Base-by-base conservation (phyloP, 2,329 filamentous ascomycete species). In the Ophiostoma montium region DNA sequence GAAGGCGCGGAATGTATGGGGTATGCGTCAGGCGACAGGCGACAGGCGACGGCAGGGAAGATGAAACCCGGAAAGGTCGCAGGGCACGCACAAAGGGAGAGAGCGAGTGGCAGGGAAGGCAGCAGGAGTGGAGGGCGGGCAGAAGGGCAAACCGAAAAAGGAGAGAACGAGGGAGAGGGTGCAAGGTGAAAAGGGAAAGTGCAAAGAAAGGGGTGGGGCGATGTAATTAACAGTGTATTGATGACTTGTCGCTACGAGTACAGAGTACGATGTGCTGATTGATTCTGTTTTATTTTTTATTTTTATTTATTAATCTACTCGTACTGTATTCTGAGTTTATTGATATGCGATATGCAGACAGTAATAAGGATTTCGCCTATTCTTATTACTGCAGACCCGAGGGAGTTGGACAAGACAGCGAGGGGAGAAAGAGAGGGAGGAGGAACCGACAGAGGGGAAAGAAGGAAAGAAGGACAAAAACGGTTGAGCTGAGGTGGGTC, bases 1-100 rank as follows among this genome's bases (percentile, higher is more conserved):
- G 16, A 12, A 38, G 35, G 35, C 16, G 18, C 6, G 10, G 16
- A 38, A 16, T 3, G 35, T 35, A 18, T n/a, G 23, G 23, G 23
- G 23, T 41, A 44, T 44, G 42, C 42, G 41, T 33, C 30, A 23
- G 30, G 42, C 30, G 16, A 44, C 11, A 44, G 13, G 16, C 42
- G 41, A 19, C 30, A 23, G 30, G 42, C 30, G 16, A 44, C 11
- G 13, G 16, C 30, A 44, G 23, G 42, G 27, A 43, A 33, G 31
- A 44, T 44, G 42, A 44, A 44, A 44, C 42, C 31, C 42, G 42
- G 30, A 19, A 21, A 33, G 42, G 31, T 44, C 42, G 42, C 42
- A 19, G 23, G 27, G 18, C 5, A 38, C 16, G 18, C 8, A 16
- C 9, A 16, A 36, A 9, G n/a, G 35, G 19, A 15, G 39, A 42